phyloP scores from a whole-genome alignment of 2,329 filamentous ascomycete species.

The Lasiodiplodia gonubiensis region DNA sequence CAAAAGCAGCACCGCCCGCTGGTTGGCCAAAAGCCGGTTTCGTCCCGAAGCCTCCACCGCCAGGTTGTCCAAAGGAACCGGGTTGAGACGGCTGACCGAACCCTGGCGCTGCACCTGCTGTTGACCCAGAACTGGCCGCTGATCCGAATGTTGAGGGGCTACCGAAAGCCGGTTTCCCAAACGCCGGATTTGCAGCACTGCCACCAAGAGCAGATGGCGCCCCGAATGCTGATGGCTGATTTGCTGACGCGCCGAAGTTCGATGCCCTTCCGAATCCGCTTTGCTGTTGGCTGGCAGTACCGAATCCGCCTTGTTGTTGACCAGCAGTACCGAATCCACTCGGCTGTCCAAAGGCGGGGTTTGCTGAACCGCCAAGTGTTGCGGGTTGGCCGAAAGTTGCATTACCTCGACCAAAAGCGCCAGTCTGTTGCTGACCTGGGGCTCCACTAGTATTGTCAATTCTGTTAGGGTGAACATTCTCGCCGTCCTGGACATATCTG shows the following conservation, averaged over 20 bases:
- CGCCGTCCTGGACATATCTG: conserved; percentile 45
- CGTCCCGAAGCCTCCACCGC: conserved; percentile 36
- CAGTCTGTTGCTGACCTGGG: conserved; percentile 4
- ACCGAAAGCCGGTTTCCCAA: conserved; percentile 35
- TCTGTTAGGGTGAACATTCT: conserved; percentile 42
- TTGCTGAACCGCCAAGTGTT: conserved; percentile 21
- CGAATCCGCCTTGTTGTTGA: conserved; percentile 22
- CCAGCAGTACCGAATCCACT: not conserved
- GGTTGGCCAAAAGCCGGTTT: conserved; percentile 42
- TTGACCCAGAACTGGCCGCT: conserved; percentile 30
- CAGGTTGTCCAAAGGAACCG: conserved; percentile 31
- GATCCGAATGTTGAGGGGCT: conserved; percentile 35
- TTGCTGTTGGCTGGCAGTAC: conserved; percentile 26
- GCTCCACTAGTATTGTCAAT: conserved; percentile 24
- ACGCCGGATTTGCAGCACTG: conserved; percentile 32
- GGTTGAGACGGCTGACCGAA: conserved; percentile 35
- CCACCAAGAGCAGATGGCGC: conserved; percentile 4
- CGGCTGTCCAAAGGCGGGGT: conserved; percentile 15
- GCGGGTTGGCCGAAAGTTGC: conserved; percentile 1
- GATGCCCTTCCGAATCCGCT: conserved; percentile 27
- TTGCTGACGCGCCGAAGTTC: conserved; percentile 27
- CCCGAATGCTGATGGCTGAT: conserved; percentile 4
- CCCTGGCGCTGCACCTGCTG: conserved; percentile 17
- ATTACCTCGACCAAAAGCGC: not conserved
- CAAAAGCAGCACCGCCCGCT: conserved; percentile 39